phyloP scores from a whole-genome alignment of 108 stramenopile genomes.

The Discostella stelligeroides region DNA sequence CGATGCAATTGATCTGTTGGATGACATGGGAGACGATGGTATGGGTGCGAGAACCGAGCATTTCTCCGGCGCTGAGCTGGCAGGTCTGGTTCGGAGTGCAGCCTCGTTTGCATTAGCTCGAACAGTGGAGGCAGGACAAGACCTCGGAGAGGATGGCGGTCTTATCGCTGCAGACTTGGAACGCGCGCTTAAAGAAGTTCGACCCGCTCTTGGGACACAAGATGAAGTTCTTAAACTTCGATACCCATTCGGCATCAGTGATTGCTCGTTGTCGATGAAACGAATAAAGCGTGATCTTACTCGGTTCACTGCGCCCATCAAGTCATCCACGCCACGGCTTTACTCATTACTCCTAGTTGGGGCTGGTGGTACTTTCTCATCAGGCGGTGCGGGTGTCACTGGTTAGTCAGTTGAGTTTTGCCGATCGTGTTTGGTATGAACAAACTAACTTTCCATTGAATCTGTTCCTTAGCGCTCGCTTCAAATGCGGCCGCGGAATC shows the following conservation, averaged over 20 bases:
- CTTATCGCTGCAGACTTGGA: constrained; percentile 59
- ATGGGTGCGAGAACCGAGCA: constrained; percentile 74
- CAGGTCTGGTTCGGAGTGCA: constrained; percentile 86
- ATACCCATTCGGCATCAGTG: constrained; percentile 71
- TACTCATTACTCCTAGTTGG: constrained; percentile 77
- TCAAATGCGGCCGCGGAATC: constrained; percentile 66
- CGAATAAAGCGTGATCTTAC: constrained; percentile 63
- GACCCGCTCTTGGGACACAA: constrained; percentile 76
- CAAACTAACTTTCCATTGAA: not conserved
- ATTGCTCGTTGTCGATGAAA: constrained; percentile 62
- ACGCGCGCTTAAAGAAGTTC: constrained; percentile 62
- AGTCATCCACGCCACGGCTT: constrained; percentile 36
- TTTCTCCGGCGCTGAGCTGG: constrained; percentile 91
- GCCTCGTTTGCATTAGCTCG: constrained; percentile 82
- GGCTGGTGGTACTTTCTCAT: constrained; percentile 52
- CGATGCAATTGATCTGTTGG: constrained; percentile 54
- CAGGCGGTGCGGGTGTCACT: constrained; percentile 29
- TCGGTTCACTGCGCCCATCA: constrained; percentile 59
- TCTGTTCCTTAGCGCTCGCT: constrained; percentile 29
- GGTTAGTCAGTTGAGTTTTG: constrained; percentile 1
- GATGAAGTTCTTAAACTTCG: constrained; percentile 69
- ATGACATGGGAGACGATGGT: constrained; percentile 66
- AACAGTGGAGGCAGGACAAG: constrained; percentile 45
- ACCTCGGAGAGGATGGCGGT: constrained; percentile 41
- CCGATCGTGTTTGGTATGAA: not conserved